phyloP scores from a whole-genome alignment of 768 basidiomycete genomes.

The Tulasnella sp. region DNA sequence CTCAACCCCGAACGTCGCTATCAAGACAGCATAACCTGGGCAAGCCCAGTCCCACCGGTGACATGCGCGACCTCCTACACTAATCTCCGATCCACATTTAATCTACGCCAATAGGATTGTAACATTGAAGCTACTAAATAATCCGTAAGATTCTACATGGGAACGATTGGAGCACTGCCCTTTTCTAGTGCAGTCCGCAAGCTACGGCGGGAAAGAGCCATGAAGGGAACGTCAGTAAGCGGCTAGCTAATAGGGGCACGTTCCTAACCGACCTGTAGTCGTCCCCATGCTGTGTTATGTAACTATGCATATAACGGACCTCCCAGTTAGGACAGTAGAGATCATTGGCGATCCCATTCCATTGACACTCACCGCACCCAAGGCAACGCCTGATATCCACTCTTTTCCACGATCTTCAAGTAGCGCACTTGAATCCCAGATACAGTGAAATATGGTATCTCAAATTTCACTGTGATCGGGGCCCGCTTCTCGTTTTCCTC shows the following conservation, averaged over 20 bases:
- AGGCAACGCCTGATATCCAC: slow-evolving; percentile 89
- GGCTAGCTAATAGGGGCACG: neutral
- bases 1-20: too few species aligned
- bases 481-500: slow-evolving; percentile 81
- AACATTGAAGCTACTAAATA: too few species aligned
- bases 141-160: too few species aligned
- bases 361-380: slow-evolving; percentile 58
- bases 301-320: too few species aligned
- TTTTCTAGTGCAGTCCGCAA: slow-evolving; percentile 67
- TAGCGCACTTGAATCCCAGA: slow-evolving; percentile 97
- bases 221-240: neutral
- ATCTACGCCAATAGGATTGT: too few species aligned
- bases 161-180: slow-evolving; percentile 52
- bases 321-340: too few species aligned
- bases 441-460: slow-evolving; percentile 98
- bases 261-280: slow-evolving; percentile 60
- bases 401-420: slow-evolving; percentile 97
- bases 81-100: too few species aligned
- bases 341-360: neutral
- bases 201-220: slow-evolving; percentile 29
- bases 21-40: too few species aligned
- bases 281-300: slow-evolving; percentile 85
- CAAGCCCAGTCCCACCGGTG: too few species aligned
- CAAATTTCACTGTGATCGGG: slow-evolving; percentile 94
- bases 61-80: too few species aligned